A percentile compares a stretch with the other conserved stretches of the same genome.
Conservation (phyloP, 2,329 filamentous ascomycete genomes). For the Fusarium sp. region DNA sequence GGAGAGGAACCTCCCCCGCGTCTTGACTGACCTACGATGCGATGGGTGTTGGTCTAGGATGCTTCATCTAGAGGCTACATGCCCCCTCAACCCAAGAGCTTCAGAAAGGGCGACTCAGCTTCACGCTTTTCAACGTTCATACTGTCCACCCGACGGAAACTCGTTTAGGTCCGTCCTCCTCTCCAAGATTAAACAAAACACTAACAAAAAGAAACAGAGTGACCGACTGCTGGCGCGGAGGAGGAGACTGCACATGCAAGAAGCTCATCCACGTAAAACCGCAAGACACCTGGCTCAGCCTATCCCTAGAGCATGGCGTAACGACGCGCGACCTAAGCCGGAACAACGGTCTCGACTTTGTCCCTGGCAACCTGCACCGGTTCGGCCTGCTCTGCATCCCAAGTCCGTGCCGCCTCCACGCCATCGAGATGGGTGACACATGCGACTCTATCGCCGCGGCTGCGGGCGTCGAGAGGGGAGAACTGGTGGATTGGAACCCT, state of each 20-base stretch:
- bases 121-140: background rate
- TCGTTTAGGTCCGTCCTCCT: background rate
- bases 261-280: background rate
- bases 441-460: background rate
- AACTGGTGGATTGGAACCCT: background rate
- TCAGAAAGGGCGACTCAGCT: background rate
- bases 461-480: background rate
- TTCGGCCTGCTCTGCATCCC: background rate
- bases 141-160: background rate
- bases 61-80: background rate
- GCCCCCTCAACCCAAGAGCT: background rate
- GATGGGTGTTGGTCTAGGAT: background rate
- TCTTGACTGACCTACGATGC: background rate
- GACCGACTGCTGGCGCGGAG: background rate
- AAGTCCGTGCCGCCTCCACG: background rate
- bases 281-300: background rate
- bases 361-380: background rate
- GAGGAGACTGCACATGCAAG: background rate
- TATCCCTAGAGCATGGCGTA: background rate
- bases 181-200: background rate
- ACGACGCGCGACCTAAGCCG: background rate
- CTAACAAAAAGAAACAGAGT: background rate
- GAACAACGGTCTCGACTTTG: background rate
- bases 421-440: slow-evolving; percentile 1
- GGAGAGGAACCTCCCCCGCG: background rate